Base-by-base conservation (phyloP, 768 basidiomycete species). In the Boletales sp. region DNA sequence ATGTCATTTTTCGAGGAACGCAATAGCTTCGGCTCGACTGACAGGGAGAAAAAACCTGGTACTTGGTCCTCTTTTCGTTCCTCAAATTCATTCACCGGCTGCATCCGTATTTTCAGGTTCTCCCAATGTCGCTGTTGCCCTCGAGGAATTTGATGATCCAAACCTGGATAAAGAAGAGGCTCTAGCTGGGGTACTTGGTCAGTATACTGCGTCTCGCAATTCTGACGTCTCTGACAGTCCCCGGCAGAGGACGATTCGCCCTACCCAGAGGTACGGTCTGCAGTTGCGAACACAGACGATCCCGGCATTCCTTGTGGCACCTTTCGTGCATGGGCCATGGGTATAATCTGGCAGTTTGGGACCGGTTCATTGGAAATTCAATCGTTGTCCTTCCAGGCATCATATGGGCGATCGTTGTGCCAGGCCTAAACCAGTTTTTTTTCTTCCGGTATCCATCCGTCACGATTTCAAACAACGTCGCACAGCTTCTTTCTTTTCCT, bases 261-360 rank as follows among this genome's bases (percentile, higher is more conserved):
- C 5, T 92, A 92, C 62, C 87, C 86, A 6, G 90, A 92, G 64
- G 87, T 89, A 12, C 80, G 87, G 39, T 82, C 84, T 8, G 86
- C 87, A 8, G 86, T 88, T 9, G 80, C 83, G 17, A 87, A 86
- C 64, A 81, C 78, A 30, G 86, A 88, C 56, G 86, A 88, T 59
- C 76, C 75, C 2, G 67, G 69, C 35, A 86, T 87, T 74, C 84
- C 84, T 12, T 76, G 73, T 12, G 73, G 75, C 19, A 78, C 83
- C 24, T 42, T 90, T 34, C 80, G 83, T 47, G 75, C 81, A 17
- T 85, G 83, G 82, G 65, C 74, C 0, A 69, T 85, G 40, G 84
- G 84, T 58, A 44, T 46, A 62, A 30, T 0, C 21, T 30, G 7
- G 5, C 5, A 27, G 24, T 40, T 31, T 13, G 3, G 7, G 29